phyloP scores from a whole-genome alignment of 1,284 basidiomycete genomes.

The Tetrapyrgos nigripes region DNA sequence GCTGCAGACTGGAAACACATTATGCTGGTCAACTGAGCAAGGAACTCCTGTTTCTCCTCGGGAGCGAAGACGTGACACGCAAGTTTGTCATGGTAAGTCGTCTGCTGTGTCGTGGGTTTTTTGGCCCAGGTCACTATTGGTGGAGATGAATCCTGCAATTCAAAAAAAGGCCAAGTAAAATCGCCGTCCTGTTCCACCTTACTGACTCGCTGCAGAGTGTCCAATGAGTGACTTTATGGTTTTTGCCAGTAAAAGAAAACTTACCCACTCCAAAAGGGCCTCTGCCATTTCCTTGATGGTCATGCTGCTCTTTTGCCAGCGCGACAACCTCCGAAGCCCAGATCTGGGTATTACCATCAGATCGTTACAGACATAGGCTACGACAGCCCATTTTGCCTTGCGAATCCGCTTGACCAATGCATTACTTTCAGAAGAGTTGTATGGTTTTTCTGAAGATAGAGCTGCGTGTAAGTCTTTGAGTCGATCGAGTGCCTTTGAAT shows the following conservation, averaged over 20 bases:
- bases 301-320: neutral
- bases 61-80: neutral
- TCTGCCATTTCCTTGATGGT: neutral
- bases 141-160: neutral
- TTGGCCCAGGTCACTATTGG: neutral
- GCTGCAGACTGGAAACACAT: constrained; percentile 6
- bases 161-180: constrained; percentile 5
- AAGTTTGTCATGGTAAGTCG: no score
- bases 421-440: no score
- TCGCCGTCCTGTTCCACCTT: neutral
- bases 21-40: neutral
- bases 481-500: neutral
- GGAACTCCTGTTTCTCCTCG: neutral
- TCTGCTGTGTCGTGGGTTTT: neutral
- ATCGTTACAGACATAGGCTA: constrained; percentile 1
- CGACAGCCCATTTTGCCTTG: neutral
- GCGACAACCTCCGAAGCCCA: neutral
- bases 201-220: neutral
- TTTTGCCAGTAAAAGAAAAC: neutral
- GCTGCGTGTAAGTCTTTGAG: neutral
- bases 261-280: neutral
- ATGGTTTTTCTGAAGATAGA: neutral
- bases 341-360: no score
- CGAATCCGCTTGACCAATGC: neutral
- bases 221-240: neutral